Conservation (phyloP, 306 rosid genomes). For the Prunus mira region DNA sequence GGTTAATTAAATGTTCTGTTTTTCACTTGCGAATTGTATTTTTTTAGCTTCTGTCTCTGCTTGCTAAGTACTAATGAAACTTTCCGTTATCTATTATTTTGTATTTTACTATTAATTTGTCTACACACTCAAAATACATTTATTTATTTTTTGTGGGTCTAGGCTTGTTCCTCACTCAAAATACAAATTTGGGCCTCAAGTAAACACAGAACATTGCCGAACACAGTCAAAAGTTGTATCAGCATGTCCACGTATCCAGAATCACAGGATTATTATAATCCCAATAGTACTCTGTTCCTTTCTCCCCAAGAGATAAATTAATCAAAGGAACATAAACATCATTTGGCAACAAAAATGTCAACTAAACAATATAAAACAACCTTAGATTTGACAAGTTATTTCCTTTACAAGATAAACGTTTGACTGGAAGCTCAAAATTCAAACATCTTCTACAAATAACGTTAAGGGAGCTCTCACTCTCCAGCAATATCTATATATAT, state of each 20-base stretch:
- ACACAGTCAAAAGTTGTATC: neutral
- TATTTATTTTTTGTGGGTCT: too few species aligned
- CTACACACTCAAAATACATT: too few species aligned
- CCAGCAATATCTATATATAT: neutral
- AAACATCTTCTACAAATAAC: neutral
- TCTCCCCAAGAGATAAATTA: slow-evolving; percentile 14
- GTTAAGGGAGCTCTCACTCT: neutral
- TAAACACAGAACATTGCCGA: neutral
- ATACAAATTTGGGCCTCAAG: neutral
- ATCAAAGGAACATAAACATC: neutral
- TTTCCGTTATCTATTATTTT: too few species aligned
- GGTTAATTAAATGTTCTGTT: too few species aligned
- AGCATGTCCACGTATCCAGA: neutral
- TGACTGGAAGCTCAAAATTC: slow-evolving; percentile 10
- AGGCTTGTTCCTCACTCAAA: slow-evolving; percentile 8
- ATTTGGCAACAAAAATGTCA: neutral
- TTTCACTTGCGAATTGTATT: too few species aligned
- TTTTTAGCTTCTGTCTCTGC: too few species aligned
- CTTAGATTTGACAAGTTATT: neutral
- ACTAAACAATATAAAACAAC: slow-evolving; percentile 1
- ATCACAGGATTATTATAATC: neutral
- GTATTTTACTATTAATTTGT: too few species aligned
- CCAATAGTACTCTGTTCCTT: neutral
- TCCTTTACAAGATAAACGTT: slow-evolving; percentile 5
- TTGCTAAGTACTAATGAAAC: too few species aligned